Conservation (phyloP, 2,329 filamentous ascomycete genomes). For the Phialophora tarda region DNA sequence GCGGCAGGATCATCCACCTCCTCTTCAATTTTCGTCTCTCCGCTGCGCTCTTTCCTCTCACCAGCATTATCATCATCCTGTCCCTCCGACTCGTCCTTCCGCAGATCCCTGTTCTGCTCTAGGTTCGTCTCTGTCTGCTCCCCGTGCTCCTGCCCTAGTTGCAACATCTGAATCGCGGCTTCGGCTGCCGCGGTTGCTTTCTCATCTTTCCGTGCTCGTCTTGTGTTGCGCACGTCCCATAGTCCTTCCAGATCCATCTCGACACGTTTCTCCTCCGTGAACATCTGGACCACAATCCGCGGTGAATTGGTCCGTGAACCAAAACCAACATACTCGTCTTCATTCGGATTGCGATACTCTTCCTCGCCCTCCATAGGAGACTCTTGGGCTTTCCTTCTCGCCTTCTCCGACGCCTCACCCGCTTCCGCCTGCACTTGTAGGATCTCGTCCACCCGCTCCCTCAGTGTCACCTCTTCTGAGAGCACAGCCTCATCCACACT, state of each 20-base stretch:
- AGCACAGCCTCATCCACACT: constrained; percentile 55
- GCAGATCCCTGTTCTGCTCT: not conserved
- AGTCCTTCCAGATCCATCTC: constrained; percentile 70
- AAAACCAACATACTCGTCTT: constrained; percentile 76
- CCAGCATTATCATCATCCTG: not conserved
- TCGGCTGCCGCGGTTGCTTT: constrained; percentile 25
- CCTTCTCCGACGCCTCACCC: constrained; percentile 16
- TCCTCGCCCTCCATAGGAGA: constrained; percentile 43
- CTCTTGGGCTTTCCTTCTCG: constrained; percentile 16
- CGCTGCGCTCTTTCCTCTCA: not conserved
- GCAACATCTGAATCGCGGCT: constrained; percentile 14
- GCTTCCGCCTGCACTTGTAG: not conserved
- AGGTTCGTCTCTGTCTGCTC: not conserved
- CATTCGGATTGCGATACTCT: constrained; percentile 49
- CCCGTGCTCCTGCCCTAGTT: constrained; percentile 4
- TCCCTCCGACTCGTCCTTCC: not conserved
- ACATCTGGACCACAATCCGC: constrained; percentile 72
- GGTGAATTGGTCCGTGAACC: constrained; percentile 64
- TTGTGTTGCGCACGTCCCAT: constrained; percentile 55
- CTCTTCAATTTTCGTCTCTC: not conserved
- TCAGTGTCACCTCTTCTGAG: constrained; percentile 2
- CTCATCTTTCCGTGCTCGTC: constrained; percentile 28
- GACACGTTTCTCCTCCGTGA: constrained; percentile 71
- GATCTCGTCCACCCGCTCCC: constrained; percentile 4
- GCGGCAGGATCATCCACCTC: not conserved